Evolutionary conservation across 768 basidiomycete genomes (phyloP).

Genomic region (Ramaria sp.): DNA sequence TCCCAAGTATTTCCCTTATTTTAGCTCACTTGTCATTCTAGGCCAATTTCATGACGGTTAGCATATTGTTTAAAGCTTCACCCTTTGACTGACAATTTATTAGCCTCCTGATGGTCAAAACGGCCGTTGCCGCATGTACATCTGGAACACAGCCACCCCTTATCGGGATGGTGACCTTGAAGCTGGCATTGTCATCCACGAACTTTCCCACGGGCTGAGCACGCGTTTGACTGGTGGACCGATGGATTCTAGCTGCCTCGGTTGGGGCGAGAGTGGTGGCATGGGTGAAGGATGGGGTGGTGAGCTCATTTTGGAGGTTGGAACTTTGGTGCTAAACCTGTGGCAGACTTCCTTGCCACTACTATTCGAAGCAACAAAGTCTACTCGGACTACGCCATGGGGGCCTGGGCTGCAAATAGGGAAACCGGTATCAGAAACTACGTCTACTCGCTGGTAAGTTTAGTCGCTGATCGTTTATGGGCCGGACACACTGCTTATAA

Average conservation of each 20-base stretch:
- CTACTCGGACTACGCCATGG: slow-evolving; percentile 83
- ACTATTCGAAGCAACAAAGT: slow-evolving; percentile 63
- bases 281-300: slow-evolving; percentile 99
- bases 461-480: neutral
- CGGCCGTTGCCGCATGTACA: slow-evolving; percentile 91
- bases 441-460: slow-evolving; percentile 59
- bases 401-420: slow-evolving; percentile 86
- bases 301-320: slow-evolving; percentile 16
- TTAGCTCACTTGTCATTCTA: neutral
- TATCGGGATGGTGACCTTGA: slow-evolving; percentile 94
- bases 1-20: neutral
- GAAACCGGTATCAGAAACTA: slow-evolving; percentile 77
- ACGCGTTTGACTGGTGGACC: slow-evolving; percentile 95
- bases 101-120: slow-evolving; percentile 60
- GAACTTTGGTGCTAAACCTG: neutral
- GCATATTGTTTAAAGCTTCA: neutral
- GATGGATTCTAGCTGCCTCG: slow-evolving; percentile 83
- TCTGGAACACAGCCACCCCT: slow-evolving; percentile 86
- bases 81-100: slow-evolving; percentile 44
- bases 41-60: slow-evolving; percentile 16
- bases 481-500: neutral
- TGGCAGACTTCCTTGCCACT: slow-evolving; percentile 73
- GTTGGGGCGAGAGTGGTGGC: slow-evolving; percentile 92
- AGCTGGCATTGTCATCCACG: slow-evolving; percentile 94
- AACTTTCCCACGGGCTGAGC: slow-evolving; percentile 79